A percentile compares a stretch with the other conserved stretches of the same genome.
Evolutionary conservation across 495 filamentous ascomycete genomes (phyloP).

Genomic region (Delitschia confertaspora): DNA sequence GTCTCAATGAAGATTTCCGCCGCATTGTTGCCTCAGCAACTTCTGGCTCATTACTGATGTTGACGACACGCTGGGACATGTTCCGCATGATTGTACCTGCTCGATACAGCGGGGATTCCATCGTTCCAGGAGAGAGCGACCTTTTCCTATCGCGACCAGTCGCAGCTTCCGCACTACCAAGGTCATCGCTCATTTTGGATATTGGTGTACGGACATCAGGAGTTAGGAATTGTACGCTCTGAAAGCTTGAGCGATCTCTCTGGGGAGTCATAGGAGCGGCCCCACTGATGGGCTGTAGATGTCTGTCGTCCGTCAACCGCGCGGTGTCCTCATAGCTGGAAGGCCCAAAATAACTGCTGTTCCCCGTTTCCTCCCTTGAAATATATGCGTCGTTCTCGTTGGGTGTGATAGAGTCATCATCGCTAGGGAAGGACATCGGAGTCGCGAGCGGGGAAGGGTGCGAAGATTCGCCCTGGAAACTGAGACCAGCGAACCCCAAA

Average conservation of each 20-base stretch:
- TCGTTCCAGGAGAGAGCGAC: conserved; percentile 55
- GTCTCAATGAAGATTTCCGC: conserved; percentile 52
- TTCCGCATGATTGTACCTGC: conserved; percentile 90
- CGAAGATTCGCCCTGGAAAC: conserved; percentile 39
- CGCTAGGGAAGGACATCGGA: conserved; percentile 25
- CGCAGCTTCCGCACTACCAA: conserved; percentile 48
- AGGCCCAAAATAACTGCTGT: conserved; percentile 47
- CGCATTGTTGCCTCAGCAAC: conserved; percentile 66
- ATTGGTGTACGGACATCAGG: conserved; percentile 33
- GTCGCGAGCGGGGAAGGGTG: conserved; percentile 15
- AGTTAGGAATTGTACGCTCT: conserved; percentile 44
- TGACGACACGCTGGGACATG: conserved; percentile 96
- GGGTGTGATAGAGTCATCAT: conserved; percentile 23
- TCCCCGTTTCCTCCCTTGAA: conserved; percentile 44
- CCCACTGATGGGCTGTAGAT: conserved; percentile 31
- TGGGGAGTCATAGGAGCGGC: conserved; percentile 38
- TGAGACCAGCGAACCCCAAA: conserved; percentile 52
- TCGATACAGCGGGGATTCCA: conserved; percentile 57
- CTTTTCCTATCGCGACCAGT: conserved; percentile 45
- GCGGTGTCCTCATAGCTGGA: conserved; percentile 52
- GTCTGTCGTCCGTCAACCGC: conserved; percentile 33
- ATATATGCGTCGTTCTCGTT: conserved; percentile 33
- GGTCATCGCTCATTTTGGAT: conserved; percentile 55
- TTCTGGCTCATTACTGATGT: conserved; percentile 82
- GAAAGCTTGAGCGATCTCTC: conserved; percentile 54